Conservation (phyloP, 176 grass and related monocot genomes). For the Stipa capillata region DNA sequence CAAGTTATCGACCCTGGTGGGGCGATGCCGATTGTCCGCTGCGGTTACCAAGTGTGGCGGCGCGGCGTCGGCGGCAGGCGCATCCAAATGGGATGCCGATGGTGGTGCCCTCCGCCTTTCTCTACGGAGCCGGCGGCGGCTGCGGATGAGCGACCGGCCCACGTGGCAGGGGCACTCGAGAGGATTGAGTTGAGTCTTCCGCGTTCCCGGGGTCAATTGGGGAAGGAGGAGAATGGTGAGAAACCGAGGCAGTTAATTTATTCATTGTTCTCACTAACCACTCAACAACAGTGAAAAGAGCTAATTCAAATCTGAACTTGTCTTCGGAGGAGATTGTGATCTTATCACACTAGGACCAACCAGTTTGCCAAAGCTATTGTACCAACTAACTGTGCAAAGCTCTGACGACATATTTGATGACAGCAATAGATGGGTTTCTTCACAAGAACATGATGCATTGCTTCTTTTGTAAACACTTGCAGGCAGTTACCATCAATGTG, state of each 20-base stretch:
- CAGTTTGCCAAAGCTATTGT: background rate
- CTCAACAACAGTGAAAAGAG: background rate
- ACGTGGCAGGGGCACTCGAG: background rate
- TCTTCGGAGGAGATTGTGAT: background rate
- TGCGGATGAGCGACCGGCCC: background rate
- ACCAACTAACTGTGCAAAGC: background rate
- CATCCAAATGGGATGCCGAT: background rate
- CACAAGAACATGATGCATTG: background rate
- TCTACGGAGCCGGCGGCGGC: background rate
- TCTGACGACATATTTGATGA: background rate
- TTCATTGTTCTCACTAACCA: background rate
- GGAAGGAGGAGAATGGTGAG: background rate
- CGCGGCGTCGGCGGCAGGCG: background rate
- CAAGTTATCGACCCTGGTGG: background rate
- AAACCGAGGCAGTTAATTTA: background rate
- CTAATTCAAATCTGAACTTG: background rate
- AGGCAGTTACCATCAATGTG: conserved; percentile 59
- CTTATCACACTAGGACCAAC: background rate
- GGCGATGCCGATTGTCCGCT: background rate
- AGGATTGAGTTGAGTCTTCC: background rate
- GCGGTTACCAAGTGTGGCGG: background rate
- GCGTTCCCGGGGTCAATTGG: background rate
- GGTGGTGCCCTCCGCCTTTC: background rate
- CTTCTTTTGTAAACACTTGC: background rate
- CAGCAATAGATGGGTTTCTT: background rate